Conservation (phyloP, 140 eudicot genomes). For the Erigeron philadelphicus region DNA sequence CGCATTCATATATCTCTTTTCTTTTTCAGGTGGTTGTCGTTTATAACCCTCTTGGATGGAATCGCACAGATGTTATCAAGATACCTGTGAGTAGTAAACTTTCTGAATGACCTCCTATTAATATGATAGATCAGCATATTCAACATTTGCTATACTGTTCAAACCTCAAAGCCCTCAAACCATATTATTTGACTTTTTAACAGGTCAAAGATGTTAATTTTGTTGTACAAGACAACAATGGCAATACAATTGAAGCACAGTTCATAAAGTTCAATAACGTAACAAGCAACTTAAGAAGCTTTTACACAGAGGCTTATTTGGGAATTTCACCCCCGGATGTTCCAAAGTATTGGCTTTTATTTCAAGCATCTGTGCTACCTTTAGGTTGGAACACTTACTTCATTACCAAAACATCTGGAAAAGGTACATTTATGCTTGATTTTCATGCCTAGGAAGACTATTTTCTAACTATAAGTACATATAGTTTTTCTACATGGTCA, state of each 20-base stretch:
- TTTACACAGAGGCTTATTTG: constrained; percentile 66
- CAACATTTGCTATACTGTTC: constrained; percentile 7
- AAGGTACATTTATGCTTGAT: constrained; percentile 39
- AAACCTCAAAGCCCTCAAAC: not conserved
- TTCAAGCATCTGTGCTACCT: constrained; percentile 73
- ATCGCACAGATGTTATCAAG: constrained; percentile 58
- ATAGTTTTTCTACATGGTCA: not conserved
- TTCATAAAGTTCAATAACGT: constrained; percentile 53
- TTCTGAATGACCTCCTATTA: not conserved
- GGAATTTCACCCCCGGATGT: constrained; percentile 53
- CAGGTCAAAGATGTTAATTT: constrained; percentile 67
- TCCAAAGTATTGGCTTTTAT: constrained; percentile 77
- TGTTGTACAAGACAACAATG: constrained; percentile 58
- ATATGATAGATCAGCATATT: not conserved
- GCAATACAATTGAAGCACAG: constrained; percentile 57
- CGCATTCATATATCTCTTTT: not conserved
- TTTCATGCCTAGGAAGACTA: not conserved
- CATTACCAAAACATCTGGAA: constrained; percentile 45
- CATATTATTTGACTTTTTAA: constrained; percentile 1
- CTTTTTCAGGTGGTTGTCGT: constrained; percentile 68
- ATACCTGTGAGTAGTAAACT: constrained; percentile 59
- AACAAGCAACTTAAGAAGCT: constrained; percentile 57
- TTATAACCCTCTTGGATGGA: constrained; percentile 95
- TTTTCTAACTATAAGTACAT: not conserved
- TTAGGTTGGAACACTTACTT: constrained; percentile 92